Conservation (phyloP, 2,329 filamentous ascomycete species). For the Westerdykella aurantiaca region DNA sequence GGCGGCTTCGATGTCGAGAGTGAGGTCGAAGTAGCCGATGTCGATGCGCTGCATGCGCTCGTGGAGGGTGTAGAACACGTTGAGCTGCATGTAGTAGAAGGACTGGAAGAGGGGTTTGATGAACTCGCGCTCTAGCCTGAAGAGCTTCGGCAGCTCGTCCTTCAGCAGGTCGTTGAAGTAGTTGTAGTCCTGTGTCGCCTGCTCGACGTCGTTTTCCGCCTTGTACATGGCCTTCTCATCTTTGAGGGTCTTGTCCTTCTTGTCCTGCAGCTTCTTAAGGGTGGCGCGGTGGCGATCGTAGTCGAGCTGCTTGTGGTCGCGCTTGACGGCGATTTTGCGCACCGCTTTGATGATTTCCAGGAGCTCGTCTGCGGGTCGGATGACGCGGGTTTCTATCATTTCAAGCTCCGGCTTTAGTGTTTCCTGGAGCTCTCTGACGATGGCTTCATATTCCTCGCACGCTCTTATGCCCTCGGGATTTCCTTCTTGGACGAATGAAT, state of each 20-base stretch:
- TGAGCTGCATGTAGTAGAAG: constrained; percentile 99
- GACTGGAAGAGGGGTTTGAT: constrained; percentile 96
- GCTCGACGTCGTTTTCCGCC: constrained; percentile 84
- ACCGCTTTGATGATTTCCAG: constrained; percentile 94
- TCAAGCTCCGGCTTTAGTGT: constrained; percentile 88
- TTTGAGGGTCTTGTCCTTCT: constrained; percentile 93
- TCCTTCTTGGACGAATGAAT: constrained; percentile 72
- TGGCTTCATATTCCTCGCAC: constrained; percentile 91
- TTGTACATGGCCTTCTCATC: constrained; percentile 98
- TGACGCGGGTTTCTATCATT: constrained; percentile 90
- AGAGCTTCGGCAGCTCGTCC: constrained; percentile 89
- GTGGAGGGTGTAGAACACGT: constrained; percentile 97
- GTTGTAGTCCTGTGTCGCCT: constrained; percentile 91
- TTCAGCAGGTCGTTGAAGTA: constrained; percentile 98
- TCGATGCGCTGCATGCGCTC: constrained; percentile 97
- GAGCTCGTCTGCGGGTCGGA: constrained; percentile 87
- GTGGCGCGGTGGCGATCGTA: constrained; percentile 80
- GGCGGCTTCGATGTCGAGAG: constrained; percentile 82
- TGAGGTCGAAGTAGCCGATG: constrained; percentile 95
- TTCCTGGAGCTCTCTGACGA: constrained; percentile 84
- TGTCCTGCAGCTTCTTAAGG: constrained; percentile 92
- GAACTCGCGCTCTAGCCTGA: constrained; percentile 83
- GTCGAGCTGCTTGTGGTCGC: constrained; percentile 95
- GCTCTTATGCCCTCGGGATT: constrained; percentile 90
- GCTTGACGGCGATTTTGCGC: constrained; percentile 79